phyloP scores from a whole-genome alignment of 495 filamentous ascomycete genomes.

The Xylaria sp. region DNA sequence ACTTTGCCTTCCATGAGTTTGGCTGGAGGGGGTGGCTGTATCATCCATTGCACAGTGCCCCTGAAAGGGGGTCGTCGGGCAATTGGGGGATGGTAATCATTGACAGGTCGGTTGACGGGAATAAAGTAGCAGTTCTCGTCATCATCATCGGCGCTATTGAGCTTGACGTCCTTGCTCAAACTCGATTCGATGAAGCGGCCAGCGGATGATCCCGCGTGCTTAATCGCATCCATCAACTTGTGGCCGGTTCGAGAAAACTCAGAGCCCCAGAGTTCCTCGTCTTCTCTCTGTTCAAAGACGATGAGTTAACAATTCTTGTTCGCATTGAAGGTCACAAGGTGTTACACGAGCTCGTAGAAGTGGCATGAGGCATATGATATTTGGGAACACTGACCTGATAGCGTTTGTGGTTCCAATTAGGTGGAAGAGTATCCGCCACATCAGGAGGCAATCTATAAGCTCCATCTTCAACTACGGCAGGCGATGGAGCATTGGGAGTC shows the following conservation, averaged over 20 bases:
- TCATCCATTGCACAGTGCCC: constrained; percentile 84
- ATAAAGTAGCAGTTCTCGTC: constrained; percentile 65
- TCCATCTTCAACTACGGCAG: not conserved
- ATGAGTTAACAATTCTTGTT: not conserved
- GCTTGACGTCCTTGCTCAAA: constrained; percentile 47
- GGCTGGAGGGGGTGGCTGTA: constrained; percentile 84
- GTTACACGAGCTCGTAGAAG: not conserved
- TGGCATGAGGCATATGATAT: not conserved
- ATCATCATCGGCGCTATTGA: constrained; percentile 45
- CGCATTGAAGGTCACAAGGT: not conserved
- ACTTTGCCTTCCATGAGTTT: constrained; percentile 87
- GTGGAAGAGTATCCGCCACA: constrained; percentile 46
- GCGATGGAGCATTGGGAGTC: not conserved
- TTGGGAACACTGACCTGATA: constrained; percentile 46
- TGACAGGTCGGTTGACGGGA: constrained; percentile 78
- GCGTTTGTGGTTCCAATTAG: constrained; percentile 74
- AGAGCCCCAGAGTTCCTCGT: constrained; percentile 81
- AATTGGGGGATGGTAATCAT: constrained; percentile 85
- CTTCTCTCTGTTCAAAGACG: constrained; percentile 67
- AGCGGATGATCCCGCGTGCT: constrained; percentile 57
- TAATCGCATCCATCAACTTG: constrained; percentile 58
- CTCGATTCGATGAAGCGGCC: constrained; percentile 55
- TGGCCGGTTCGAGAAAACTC: constrained; percentile 50
- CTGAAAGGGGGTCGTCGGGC: constrained; percentile 74
- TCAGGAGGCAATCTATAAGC: constrained; percentile 12